phyloP scores from a whole-genome alignment of 2,329 filamentous ascomycete species.

The Alternaria postmessia region DNA sequence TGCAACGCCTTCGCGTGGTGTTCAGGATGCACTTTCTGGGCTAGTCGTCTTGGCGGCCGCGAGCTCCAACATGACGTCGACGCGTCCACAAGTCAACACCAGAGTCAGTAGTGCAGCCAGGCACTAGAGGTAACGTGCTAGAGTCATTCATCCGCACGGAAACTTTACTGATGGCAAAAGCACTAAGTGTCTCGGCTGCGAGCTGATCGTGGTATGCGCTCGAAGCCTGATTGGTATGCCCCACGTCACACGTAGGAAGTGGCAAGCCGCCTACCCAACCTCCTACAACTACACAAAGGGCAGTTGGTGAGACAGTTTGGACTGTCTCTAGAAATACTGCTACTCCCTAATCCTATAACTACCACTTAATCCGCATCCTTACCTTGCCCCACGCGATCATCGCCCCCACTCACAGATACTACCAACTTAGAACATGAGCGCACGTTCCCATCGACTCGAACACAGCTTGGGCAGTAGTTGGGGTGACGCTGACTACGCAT shows the following conservation, averaged over 20 bases:
- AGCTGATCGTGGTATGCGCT: conserved; percentile 7
- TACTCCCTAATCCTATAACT: not conserved
- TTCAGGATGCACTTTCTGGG: conserved; percentile 30
- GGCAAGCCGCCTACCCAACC: conserved; percentile 33
- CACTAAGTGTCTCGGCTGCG: conserved; percentile 7
- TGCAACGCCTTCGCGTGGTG: conserved; percentile 17
- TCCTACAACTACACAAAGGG: conserved; percentile 20
- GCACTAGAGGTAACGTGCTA: conserved; percentile 3
- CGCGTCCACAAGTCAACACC: conserved; percentile 6
- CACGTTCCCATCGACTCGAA: conserved; percentile 26
- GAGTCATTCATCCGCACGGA: not conserved
- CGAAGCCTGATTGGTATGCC: conserved; percentile 35
- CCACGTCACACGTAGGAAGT: conserved; percentile 40
- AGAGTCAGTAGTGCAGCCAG: not conserved
- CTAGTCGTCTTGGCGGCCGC: conserved; percentile 36
- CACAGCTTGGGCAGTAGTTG: conserved; percentile 47
- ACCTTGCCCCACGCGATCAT: not conserved
- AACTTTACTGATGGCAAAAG: conserved; percentile 1
- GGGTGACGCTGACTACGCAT: conserved; percentile 42
- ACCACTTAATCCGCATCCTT: not conserved
- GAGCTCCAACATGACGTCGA: conserved; percentile 24
- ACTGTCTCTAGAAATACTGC: not conserved
- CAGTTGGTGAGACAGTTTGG: conserved; percentile 4
- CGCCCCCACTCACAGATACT: not conserved
- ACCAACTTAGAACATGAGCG: conserved; percentile 23